These are phyloP conservation scores for Agaricus sinodeliciosus DNA, from an alignment of 768 basidiomycete genomes.

Conservation along the genomic window DNA sequence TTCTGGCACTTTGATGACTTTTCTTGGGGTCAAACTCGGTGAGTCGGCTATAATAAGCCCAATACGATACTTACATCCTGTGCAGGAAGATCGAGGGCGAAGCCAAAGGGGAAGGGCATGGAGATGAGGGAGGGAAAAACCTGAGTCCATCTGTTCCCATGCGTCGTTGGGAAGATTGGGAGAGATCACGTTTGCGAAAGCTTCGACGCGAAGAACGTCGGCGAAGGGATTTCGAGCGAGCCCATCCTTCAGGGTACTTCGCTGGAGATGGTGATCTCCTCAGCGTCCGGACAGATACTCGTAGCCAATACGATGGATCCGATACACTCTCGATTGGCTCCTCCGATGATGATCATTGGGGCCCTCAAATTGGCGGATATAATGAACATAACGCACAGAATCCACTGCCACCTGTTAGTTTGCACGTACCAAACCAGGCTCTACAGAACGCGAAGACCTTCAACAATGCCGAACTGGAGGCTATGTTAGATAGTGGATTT, in stretches of 20 bases:
- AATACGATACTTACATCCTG: conserved; percentile 13
- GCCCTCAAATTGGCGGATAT: conserved; percentile 90
- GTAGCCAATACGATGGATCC: conserved; percentile 68
- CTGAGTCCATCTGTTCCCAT: conserved; percentile 70
- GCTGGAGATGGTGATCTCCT: conserved; percentile 59
- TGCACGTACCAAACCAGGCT: conserved; percentile 37
- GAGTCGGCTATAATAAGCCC: conserved; percentile 16
- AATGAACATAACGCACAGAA: conserved; percentile 78
- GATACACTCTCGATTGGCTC: conserved; percentile 78
- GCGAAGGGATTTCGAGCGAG: conserved; percentile 73
- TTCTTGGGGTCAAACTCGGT: conserved; percentile 99
- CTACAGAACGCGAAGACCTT: conserved; percentile 43
- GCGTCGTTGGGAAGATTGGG: conserved; percentile 99
- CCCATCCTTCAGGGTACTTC: conserved; percentile 63
- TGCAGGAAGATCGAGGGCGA: conserved; percentile 93
- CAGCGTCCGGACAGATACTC: conserved; percentile 42
- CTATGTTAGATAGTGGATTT: conserved; percentile 89
- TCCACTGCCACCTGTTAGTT: conserved; percentile 79
- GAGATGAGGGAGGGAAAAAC: conserved; percentile 46
- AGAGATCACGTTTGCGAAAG: conserved; percentile 89
- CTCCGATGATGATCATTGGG: conserved; percentile 95
- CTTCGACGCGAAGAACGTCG: conserved; percentile 81
- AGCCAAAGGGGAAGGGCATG: conserved; percentile 72
- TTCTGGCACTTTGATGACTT: conserved; percentile 99
- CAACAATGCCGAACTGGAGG: conserved; percentile 74